phyloP scores from a whole-genome alignment of 2,329 filamentous ascomycete species.

The Aspergillus chevalieri region DNA sequence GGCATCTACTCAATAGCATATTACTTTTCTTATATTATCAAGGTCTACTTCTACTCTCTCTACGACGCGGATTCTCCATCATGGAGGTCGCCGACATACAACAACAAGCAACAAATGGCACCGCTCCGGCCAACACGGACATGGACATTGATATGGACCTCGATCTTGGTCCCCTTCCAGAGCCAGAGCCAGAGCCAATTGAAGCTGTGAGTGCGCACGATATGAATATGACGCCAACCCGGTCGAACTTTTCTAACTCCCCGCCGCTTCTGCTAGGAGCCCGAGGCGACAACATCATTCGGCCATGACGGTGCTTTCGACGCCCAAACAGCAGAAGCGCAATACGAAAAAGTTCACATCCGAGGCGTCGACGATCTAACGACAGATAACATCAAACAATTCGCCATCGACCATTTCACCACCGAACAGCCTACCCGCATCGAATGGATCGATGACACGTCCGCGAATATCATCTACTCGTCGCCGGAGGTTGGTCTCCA shows the following conservation, averaged over 20 bases:
- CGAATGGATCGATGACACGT: conserved; percentile 94
- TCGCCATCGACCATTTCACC: conserved; percentile 62
- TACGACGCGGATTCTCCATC: background rate
- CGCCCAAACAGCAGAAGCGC: conserved; percentile 26
- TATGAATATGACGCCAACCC: background rate
- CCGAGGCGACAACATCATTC: conserved; percentile 8
- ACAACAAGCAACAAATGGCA: background rate
- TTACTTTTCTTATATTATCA: background rate
- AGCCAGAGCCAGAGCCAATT: conserved; percentile 24
- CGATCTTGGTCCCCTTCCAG: conserved; percentile 47
- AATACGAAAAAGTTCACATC: conserved; percentile 67
- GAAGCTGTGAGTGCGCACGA: conserved; percentile 21
- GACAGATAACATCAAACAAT: conserved; percentile 71
- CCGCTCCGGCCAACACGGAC: conserved; percentile 19
- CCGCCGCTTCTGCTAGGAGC: conserved; percentile 15
- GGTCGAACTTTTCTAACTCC: conserved; percentile 4
- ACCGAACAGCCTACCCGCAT: conserved; percentile 54
- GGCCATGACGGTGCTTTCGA: conserved; percentile 19
- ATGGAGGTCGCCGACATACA: conserved; percentile 7
- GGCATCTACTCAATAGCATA: background rate
- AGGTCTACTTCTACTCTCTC: background rate
- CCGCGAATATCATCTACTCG: conserved; percentile 77
- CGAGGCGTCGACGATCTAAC: conserved; percentile 76
- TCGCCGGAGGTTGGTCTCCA: conserved; percentile 47
- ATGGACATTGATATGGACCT: conserved; percentile 74